Evolutionary conservation across 169 alveolate genomes (phyloP).

Genomic region (Cystoisospora suis): DNA sequence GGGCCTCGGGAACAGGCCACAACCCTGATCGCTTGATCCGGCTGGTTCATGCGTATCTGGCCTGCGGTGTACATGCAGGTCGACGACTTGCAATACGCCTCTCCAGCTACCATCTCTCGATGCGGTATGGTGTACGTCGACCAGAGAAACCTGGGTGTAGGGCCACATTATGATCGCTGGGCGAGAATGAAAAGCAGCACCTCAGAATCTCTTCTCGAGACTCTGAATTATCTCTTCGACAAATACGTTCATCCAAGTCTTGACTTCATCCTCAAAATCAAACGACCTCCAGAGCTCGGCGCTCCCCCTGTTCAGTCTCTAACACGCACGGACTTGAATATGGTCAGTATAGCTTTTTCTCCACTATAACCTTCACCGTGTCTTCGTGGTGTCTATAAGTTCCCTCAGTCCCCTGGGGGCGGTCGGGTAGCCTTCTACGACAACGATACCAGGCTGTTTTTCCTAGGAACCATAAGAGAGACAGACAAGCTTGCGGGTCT

Average conservation of each 20-base stretch:
- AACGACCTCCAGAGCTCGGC: constrained; percentile 70
- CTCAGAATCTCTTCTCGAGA: constrained; percentile 72
- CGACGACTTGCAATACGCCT: constrained; percentile 94
- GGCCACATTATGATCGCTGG: constrained; percentile 93
- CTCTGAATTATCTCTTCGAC: constrained; percentile 80
- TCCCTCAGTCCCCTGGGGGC: too few species aligned
- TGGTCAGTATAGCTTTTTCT: constrained; percentile 40
- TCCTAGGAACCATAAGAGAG: too few species aligned
- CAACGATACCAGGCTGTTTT: too few species aligned
- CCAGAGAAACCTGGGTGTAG: constrained; percentile 93
- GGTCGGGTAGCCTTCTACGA: too few species aligned
- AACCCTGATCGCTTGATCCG: too few species aligned
- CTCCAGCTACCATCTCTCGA: constrained; percentile 98
- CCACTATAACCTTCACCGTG: too few species aligned
- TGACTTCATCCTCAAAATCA: constrained; percentile 84
- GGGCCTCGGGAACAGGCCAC: too few species aligned
- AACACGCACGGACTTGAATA: constrained; percentile 64
- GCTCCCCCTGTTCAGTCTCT: constrained; percentile 18
- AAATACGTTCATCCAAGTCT: constrained; percentile 84
- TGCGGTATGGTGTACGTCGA: constrained; percentile 97
- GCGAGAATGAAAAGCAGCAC: constrained; percentile 77
- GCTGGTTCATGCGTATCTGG: too few species aligned
- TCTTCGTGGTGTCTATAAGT: too few species aligned
- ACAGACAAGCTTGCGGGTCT: too few species aligned
- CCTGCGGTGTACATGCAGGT: constrained; percentile 66